Evolutionary conservation across 2,329 filamentous ascomycete genomes (phyloP).

Genomic region (Coleophoma cylindrospora): DNA sequence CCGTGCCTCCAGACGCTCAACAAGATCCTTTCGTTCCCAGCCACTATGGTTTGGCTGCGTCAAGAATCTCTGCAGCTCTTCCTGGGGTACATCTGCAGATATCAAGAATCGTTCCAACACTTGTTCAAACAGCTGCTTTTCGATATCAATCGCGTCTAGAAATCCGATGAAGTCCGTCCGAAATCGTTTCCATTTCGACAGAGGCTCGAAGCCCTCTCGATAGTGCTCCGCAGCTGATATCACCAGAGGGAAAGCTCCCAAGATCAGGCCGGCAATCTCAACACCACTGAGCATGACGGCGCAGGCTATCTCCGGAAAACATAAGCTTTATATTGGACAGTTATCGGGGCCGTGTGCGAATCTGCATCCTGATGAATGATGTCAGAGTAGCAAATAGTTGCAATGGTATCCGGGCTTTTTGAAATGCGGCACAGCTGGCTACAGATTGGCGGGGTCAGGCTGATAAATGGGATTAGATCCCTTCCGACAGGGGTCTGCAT

Average conservation of each 20-base stretch:
- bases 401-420: too few relatives aligned
- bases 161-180: conserved; percentile 14
- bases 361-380: too few relatives aligned
- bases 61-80: conserved; percentile 14
- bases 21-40: conserved; percentile 12
- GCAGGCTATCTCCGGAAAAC: not conserved
- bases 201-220: conserved; percentile 17
- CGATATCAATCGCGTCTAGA: conserved; percentile 16
- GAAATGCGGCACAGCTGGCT: too few relatives aligned
- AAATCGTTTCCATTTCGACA: conserved; percentile 19
- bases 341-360: too few relatives aligned
- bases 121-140: conserved; percentile 15
- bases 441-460: too few relatives aligned
- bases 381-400: too few relatives aligned
- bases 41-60: conserved; percentile 10
- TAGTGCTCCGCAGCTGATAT: conserved; percentile 17
- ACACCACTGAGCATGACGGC: conserved; percentile 13
- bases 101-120: conserved; percentile 14
- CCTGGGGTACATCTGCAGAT: conserved; percentile 11
- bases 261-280: conserved; percentile 16
- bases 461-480: too few relatives aligned
- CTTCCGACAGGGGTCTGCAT: too few relatives aligned
- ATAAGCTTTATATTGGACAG: too few relatives aligned
- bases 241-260: conserved; percentile 17
- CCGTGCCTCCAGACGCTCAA: conserved; percentile 4